Evolutionary conservation across 2,329 filamentous ascomycete genomes (phyloP).

Genomic region (Cercospora janseana): DNA sequence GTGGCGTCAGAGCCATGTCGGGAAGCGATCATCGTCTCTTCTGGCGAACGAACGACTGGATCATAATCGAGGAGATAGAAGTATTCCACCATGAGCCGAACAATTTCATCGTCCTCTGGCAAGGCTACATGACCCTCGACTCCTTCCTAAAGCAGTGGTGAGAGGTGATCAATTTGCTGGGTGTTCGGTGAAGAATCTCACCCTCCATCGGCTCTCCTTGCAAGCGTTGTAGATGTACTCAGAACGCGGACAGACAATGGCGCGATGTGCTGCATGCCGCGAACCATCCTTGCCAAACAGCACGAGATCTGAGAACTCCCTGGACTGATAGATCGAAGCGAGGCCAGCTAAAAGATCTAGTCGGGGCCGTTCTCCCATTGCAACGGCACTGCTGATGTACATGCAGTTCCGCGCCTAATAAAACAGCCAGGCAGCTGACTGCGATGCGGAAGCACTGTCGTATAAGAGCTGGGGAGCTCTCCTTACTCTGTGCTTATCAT

Average conservation of each 20-base stretch:
- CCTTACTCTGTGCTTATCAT: neutral
- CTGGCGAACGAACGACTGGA: constrained; percentile 16
- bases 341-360: constrained; percentile 24
- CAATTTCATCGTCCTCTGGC: constrained; percentile 30
- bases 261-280: constrained; percentile 24
- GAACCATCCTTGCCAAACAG: constrained; percentile 24
- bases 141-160: constrained; percentile 20
- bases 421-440: constrained; percentile 10
- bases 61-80: constrained; percentile 32
- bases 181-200: constrained; percentile 5
- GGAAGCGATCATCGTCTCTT: constrained; percentile 7
- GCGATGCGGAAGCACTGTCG: neutral
- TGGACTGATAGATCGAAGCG: constrained; percentile 24
- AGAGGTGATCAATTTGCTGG: neutral
- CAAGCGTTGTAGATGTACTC: constrained; percentile 24
- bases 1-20: constrained; percentile 23
- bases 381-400: neutral
- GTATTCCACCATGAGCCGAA: constrained; percentile 30
- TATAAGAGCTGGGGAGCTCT: neutral
- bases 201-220: constrained; percentile 24
- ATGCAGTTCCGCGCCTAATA: too few relatives aligned
- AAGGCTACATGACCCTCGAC: constrained; percentile 27
- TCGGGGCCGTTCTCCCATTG: constrained; percentile 23
- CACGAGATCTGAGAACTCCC: constrained; percentile 28
- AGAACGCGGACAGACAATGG: constrained; percentile 30